Conservation (phyloP, 139 green algal species). For the Spirogloea muscicola region DNA sequence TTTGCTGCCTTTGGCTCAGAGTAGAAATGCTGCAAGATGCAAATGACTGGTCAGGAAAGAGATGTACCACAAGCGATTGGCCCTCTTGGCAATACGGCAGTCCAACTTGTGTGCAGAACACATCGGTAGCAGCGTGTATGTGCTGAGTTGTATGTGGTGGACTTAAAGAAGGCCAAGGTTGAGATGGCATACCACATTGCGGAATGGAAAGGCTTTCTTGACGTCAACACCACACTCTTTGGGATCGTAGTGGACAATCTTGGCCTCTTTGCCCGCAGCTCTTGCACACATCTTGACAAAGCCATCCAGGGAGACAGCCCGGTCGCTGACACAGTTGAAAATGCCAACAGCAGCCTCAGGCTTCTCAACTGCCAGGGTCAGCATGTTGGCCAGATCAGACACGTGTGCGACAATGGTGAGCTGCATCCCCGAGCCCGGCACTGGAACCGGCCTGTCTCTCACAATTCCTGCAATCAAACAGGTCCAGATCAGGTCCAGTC, state of each 20-base stretch:
- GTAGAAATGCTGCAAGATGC: conserved; percentile 50
- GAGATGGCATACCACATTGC: conserved; percentile 31
- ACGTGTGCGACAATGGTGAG: conserved; percentile 49
- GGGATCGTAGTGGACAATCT: conserved; percentile 61
- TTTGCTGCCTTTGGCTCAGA: conserved; percentile 49
- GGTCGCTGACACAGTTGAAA: conserved; percentile 54
- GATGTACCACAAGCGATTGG: too few species aligned
- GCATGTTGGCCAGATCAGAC: conserved; percentile 55
- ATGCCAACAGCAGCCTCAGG: conserved; percentile 24
- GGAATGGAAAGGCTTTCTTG: conserved; percentile 63
- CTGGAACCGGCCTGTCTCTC: conserved; percentile 50
- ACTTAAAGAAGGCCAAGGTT: too few species aligned
- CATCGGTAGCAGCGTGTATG: background rate
- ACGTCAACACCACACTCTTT: conserved; percentile 51
- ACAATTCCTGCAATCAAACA: conserved; percentile 47
- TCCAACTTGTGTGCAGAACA: background rate
- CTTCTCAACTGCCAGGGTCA: conserved; percentile 50
- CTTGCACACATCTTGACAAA: conserved; percentile 52
- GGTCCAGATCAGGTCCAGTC: too few species aligned
- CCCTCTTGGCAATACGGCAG: too few species aligned
- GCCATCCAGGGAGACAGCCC: conserved; percentile 56
- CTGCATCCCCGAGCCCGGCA: conserved; percentile 53
- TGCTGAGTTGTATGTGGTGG: too few species aligned
- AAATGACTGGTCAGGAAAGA: conserved; percentile 1
- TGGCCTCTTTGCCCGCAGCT: conserved; percentile 43